These are phyloP conservation scores for Kwoniella botswanensis DNA, from an alignment of 768 basidiomycete species.

Conservation along the genomic window DNA sequence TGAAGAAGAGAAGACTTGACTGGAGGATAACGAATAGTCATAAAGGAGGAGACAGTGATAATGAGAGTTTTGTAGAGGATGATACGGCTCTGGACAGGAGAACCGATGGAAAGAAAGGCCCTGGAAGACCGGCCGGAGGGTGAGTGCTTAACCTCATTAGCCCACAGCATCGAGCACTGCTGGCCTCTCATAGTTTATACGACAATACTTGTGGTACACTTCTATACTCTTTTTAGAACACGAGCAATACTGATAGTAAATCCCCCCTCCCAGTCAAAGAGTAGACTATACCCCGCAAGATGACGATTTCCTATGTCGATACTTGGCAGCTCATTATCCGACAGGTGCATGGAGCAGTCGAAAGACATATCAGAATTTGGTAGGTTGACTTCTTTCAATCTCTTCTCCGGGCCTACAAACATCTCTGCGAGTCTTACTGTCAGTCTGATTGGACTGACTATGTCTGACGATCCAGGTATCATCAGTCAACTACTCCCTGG, in stretches of 20 bases:
- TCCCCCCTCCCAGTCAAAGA: slow-evolving; percentile 25
- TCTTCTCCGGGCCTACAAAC: background rate
- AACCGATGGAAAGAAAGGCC: slow-evolving; percentile 27
- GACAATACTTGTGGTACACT: no score
- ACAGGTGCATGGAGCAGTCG: slow-evolving; percentile 42
- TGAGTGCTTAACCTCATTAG: slow-evolving; percentile 26
- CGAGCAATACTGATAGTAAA: background rate
- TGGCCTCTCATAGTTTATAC: background rate
- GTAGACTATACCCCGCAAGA: slow-evolving; percentile 44
- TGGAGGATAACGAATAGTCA: slow-evolving; percentile 23
- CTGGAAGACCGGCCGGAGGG: slow-evolving; percentile 48
- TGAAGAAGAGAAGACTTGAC: slow-evolving; percentile 23
- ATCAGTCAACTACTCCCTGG: slow-evolving; percentile 28
- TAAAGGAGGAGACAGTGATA: slow-evolving; percentile 3
- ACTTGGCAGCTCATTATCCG: slow-evolving; percentile 39
- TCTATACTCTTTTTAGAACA: no score
- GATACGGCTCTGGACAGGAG: slow-evolving; percentile 10
- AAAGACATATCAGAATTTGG: slow-evolving; percentile 43
- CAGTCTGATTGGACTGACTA: background rate
- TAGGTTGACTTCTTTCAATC: slow-evolving; percentile 18
- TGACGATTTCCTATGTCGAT: slow-evolving; percentile 49
- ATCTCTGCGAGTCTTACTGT: background rate
- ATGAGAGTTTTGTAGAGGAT: slow-evolving; percentile 41
- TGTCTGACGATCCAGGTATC: slow-evolving; percentile 10
- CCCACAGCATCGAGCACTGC: background rate